phyloP scores from a whole-genome alignment of 345 rosid species.

The Hibiscus trionum region DNA sequence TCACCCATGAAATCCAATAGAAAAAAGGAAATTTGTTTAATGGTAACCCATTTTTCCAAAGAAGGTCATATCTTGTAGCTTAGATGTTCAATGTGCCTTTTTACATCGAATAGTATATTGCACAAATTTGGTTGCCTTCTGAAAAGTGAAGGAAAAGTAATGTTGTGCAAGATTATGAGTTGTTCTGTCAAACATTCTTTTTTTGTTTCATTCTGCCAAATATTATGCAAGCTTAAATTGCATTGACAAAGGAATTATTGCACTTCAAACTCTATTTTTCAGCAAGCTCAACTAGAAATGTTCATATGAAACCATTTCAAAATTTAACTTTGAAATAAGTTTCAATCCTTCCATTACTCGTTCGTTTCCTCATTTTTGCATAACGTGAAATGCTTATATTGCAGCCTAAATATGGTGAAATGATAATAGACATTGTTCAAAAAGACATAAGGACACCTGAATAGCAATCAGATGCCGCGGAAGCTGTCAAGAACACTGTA shows the following conservation, averaged over 20 bases:
- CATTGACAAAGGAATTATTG: not conserved
- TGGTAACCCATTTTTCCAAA: not conserved
- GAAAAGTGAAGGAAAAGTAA: not conserved
- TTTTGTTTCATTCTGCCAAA: not conserved
- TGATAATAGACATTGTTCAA: conserved; percentile 57
- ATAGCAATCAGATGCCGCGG: conserved; percentile 35
- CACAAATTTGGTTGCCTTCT: not conserved
- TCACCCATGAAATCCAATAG: not conserved
- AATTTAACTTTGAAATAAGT: not conserved
- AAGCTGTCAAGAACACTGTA: conserved; percentile 40
- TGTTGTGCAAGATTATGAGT: not conserved
- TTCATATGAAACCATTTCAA: not conserved
- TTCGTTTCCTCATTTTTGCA: not conserved
- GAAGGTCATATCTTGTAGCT: not conserved
- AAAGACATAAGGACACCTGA: conserved; percentile 39
- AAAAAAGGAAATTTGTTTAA: not conserved
- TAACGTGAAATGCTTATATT: not conserved
- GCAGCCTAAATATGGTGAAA: conserved; percentile 64
- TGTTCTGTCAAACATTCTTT: not conserved
- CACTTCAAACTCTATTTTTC: not conserved
- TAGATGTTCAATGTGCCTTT: not conserved
- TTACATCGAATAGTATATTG: not conserved
- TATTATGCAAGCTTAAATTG: not conserved
- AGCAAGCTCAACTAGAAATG: not conserved
- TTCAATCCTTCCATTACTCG: not conserved